Evolutionary conservation across 805 yeast species (phyloP).

Genomic region (Wickerhamomyces ciferrii): DNA sequence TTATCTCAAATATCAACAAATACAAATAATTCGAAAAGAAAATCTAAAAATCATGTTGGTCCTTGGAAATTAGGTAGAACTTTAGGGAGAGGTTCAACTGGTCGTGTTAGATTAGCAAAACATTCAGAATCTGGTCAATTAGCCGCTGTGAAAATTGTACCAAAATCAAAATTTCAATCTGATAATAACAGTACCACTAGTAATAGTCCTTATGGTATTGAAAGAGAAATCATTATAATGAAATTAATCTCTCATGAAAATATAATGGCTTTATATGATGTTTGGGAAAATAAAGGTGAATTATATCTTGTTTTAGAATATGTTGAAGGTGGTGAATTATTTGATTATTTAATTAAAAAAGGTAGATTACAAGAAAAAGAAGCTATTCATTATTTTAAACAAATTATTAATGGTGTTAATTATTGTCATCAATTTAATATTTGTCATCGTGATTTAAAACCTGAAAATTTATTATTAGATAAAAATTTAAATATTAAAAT

Average conservation of each 20-base stretch:
- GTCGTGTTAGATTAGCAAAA: slow-evolving; percentile 88
- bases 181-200: slow-evolving; percentile 32
- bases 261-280: slow-evolving; percentile 75
- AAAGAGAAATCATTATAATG: slow-evolving; percentile 82
- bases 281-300: slow-evolving; percentile 83
- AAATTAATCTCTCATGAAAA: slow-evolving; percentile 74
- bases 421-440: slow-evolving; percentile 84
- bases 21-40: slow-evolving; percentile 24
- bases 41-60: slow-evolving; percentile 47
- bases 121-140: slow-evolving; percentile 79
- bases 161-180: slow-evolving; percentile 65
- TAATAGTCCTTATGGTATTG: slow-evolving; percentile 66
- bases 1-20: slow-evolving; percentile 22
- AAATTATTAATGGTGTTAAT: slow-evolving; percentile 75
- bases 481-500: slow-evolving; percentile 85
- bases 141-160: slow-evolving; percentile 96
- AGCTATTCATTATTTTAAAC: slow-evolving; percentile 85
- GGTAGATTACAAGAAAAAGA: slow-evolving; percentile 88
- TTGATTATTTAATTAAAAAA: slow-evolving; percentile 82
- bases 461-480: slow-evolving; percentile 76
- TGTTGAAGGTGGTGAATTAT: slow-evolving; percentile 95
- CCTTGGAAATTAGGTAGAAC: slow-evolving; percentile 98
- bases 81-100: slow-evolving; percentile 94
- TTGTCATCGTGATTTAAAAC: slow-evolving; percentile 84
- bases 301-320: slow-evolving; percentile 87